Evolutionary conservation across 2,329 filamentous ascomycete genomes (phyloP).

Genomic region (Leptodontidium sp.): DNA sequence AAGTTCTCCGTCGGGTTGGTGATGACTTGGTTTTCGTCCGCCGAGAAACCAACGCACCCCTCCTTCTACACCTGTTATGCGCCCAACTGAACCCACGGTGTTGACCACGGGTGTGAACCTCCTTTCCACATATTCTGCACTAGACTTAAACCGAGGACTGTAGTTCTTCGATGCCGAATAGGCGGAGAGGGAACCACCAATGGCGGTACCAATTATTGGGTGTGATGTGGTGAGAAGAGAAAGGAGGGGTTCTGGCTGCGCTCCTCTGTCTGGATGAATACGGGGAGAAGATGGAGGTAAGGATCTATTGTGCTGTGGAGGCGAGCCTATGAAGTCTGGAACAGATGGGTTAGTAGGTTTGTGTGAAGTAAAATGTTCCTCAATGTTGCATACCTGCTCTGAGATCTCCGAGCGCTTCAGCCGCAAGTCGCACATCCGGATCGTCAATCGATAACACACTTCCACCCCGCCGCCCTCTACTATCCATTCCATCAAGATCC

Average conservation of each 20-base stretch:
- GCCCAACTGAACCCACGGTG: slow-evolving; percentile 83
- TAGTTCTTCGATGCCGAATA: slow-evolving; percentile 91
- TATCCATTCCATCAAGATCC: slow-evolving; percentile 45
- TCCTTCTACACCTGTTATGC: slow-evolving; percentile 87
- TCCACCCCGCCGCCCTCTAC: slow-evolving; percentile 41
- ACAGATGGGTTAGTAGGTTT: slow-evolving; percentile 32
- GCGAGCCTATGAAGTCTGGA: slow-evolving; percentile 72
- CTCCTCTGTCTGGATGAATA: slow-evolving; percentile 41
- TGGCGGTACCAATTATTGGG: slow-evolving; percentile 83
- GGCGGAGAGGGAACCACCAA: slow-evolving; percentile 83
- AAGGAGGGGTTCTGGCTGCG: slow-evolving; percentile 78
- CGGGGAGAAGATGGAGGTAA: slow-evolving; percentile 48
- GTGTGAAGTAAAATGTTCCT: slow-evolving; percentile 20
- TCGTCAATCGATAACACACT: slow-evolving; percentile 61
- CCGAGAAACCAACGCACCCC: slow-evolving; percentile 86
- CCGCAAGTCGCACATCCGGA: slow-evolving; percentile 73
- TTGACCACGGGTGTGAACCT: slow-evolving; percentile 87
- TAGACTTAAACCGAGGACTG: slow-evolving; percentile 86
- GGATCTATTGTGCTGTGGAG: slow-evolving; percentile 50
- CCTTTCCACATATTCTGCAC: slow-evolving; percentile 89
- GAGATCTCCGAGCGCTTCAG: slow-evolving; percentile 78
- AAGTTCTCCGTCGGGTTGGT: slow-evolving; percentile 54
- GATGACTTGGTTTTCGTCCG: slow-evolving; percentile 50
- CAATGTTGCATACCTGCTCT: slow-evolving; percentile 67
- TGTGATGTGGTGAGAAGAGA: slow-evolving; percentile 89